Evolutionary conservation across 2,329 filamentous ascomycete species (phyloP), one percentile per base, ranked within the genome.

Genomic region (Huntiella abstrusa): DNA sequence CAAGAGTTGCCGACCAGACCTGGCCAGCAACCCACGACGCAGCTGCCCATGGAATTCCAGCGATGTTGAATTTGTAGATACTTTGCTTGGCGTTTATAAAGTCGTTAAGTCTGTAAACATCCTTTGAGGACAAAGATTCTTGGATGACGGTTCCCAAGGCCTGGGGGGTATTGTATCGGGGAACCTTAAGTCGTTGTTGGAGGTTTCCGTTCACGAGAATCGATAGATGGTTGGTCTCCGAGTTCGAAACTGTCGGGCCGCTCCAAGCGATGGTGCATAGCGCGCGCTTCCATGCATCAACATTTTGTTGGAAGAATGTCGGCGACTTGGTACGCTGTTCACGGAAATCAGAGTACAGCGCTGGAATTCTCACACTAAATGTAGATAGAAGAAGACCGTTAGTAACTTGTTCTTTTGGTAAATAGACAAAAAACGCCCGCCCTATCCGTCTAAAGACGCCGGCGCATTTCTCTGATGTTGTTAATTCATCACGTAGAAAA

Each of bases 261-360:
- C 70, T 71, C 51, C 74, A 68, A 0, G 78, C 69, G 1, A 85
- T 80, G 44, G 73, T 67, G n/a, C 74, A 70, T 37, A 94, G 69
- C 2, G 77, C 85, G 35, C 73, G 71, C 49, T 79, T 75, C 86
- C 86, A 94, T 45, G 84, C 83, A 5, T 71, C 64, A 37, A 84
- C 67, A 59, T 94, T 94, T 38, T 85, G 83, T 15, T 69, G 64
- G 64, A 85, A 94, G 55, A 84, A 85, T 59, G 92, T 84, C 1
- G 85, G 83, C 57, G 94, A 88, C 16, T 82, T 74, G 35, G 71
- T 74, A 55, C 71, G 71, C 54, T 88, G 84, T 4, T 74, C 63
- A 34, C 75, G 69, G 57, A 94, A 93, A 59, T 94, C 86, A 41
- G 85, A 87, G 64, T 92, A 94, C 40, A 94, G 75, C 4, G 85